These are phyloP conservation scores for Obelidium mucronatum DNA, from an alignment of 192 early-diverging fungal genomes.

Conservation along the genomic window DNA sequence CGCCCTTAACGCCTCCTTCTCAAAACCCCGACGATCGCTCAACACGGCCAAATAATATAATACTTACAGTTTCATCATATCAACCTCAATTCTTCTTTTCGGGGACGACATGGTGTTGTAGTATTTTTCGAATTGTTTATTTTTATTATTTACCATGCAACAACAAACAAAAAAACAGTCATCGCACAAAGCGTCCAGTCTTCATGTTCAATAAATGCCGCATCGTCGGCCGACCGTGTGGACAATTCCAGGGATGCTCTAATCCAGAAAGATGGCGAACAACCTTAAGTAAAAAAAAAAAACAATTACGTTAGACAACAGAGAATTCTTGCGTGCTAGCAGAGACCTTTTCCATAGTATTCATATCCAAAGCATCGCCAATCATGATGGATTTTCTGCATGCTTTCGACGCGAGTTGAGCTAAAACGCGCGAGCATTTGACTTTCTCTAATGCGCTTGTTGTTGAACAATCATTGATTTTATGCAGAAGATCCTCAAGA, in stretches of 20 bases:
- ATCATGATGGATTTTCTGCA: constrained; percentile 94
- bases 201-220: constrained; percentile 70
- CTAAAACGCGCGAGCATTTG: constrained; percentile 70
- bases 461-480: constrained; percentile 36
- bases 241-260: constrained; percentile 98
- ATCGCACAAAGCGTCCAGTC: background rate
- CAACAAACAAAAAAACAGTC: no score
- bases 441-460: constrained; percentile 42
- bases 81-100: constrained; percentile 43
- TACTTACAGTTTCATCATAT: constrained; percentile 82
- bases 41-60: background rate
- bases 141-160: no score
- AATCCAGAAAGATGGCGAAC: constrained; percentile 82
- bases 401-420: constrained; percentile 88
- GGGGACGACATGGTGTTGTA: constrained; percentile 9
- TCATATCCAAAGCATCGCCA: constrained; percentile 74
- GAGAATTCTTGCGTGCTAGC: background rate
- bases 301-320: background rate
- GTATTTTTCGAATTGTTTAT: background rate
- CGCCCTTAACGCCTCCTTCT: no score
- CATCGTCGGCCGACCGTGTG: constrained; percentile 96
- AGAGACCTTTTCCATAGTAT: constrained; percentile 76
- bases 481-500: constrained; percentile 74
- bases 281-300: constrained; percentile 56
- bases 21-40: no score